Evolutionary conservation across 2,329 filamentous ascomycete genomes (phyloP).

Genomic region (Mycocentrospora acerina): DNA sequence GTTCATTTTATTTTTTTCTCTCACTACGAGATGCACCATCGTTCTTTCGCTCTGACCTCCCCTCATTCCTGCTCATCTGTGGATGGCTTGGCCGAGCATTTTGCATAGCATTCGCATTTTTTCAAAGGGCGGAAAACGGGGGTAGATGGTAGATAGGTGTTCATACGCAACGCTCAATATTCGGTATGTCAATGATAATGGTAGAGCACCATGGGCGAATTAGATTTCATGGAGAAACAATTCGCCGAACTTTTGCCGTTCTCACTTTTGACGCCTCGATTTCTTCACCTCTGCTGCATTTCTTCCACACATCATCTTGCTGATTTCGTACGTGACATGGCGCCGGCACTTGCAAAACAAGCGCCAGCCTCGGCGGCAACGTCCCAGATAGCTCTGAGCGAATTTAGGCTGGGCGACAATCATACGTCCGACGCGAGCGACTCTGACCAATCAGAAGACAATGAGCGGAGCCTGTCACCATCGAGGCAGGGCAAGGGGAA

Average conservation of each 20-base stretch:
- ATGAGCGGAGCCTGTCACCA: constrained; percentile 21
- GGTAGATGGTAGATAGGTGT: constrained; percentile 26
- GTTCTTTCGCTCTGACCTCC: constrained; percentile 10
- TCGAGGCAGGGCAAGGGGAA: constrained; percentile 11
- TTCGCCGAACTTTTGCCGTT: constrained; percentile 15
- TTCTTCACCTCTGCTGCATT: constrained; percentile 2
- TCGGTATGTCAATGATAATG: constrained; percentile 12
- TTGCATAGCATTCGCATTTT: constrained; percentile 22
- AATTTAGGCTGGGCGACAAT: constrained; percentile 16
- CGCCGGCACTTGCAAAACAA: constrained; percentile 6
- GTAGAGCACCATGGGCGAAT: constrained; percentile 21
- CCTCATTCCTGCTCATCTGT: constrained; percentile 12
- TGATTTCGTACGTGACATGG: constrained; percentile 6
- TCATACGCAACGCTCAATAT: constrained; percentile 13
- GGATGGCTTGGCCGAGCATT: constrained; percentile 18
- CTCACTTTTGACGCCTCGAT: constrained; percentile 7
- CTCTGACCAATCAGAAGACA: constrained; percentile 26
- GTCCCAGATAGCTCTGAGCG: constrained; percentile 1
- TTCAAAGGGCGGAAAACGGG: constrained; percentile 19
- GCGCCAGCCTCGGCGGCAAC: background rate
- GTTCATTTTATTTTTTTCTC: constrained; percentile 10
- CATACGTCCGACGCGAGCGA: constrained; percentile 21
- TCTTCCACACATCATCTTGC: background rate
- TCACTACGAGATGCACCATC: constrained; percentile 9
- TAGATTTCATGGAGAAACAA: constrained; percentile 22